Evolutionary conservation across 192 early-diverging fungal species (phyloP), one percentile per base, ranked within the genome.

Genomic region (Podila clonocystis): DNA sequence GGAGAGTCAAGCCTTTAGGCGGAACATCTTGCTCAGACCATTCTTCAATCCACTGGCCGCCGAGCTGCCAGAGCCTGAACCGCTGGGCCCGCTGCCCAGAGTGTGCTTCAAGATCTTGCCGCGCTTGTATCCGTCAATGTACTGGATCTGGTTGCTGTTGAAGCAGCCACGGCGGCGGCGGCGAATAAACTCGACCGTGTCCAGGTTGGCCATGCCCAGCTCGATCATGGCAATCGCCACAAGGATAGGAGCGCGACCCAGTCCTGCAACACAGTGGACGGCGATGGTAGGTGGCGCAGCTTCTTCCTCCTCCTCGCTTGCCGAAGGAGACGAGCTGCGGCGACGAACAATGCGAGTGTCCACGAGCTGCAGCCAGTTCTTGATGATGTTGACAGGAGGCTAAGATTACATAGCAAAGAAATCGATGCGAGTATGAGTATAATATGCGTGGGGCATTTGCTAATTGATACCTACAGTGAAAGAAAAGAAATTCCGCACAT

Each of bases 191-290:
- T 92, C 91, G 50, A 96, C 89, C 38, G 92, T 90, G 67, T 95
- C 92, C 63, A 95, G 63, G 9, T 93, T 91, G 49, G 89, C 86
- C 91, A 93, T 92, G 24, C 94, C 94, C 58, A 87, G 80, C 62
- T 95, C 94, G 68, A 96, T 91, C 65, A 96, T 84, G 20, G 92
- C 93, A 73, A 95, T 86, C 4, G 93, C 93, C 9, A 94, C 97
- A 22, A 99, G 83, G 9, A 97, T 92, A 1, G 97, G 97, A 4
- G 97, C 97, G 29, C 91, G 85, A 38, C 94, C 94, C 31, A 95
- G 79, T 13, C 94, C 94, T 50, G 94, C 94, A 12, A 95, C 93
- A 76, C 94, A 95, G 73, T 95, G 94, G 41, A 91, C 91, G 1
- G 92, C 92, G 79, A 91, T 87, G 0, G 86, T 74, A 30, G 83